Percentiles rank a stretch among this genome's conserved stretches.
These are phyloP conservation scores for Aspergillus puulaauensis DNA, from an alignment of 2,329 filamentous ascomycete species.

Conservation along the genomic window DNA sequence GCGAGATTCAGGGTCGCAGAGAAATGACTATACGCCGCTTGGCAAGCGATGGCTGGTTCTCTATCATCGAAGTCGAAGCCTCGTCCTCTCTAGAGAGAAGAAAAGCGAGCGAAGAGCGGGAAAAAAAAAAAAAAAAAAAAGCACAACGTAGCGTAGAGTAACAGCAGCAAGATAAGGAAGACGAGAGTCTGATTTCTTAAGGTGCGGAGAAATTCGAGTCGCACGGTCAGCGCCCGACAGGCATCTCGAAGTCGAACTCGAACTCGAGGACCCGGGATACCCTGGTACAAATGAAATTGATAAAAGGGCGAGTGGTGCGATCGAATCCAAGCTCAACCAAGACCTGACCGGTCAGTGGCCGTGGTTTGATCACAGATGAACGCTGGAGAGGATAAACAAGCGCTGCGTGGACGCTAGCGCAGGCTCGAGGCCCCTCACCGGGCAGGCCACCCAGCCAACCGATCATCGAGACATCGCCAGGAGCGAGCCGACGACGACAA, in stretches of 20 bases:
- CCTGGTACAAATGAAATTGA: slow-evolving; percentile 2
- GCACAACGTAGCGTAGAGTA: neutral
- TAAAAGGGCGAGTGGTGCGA: slow-evolving; percentile 6
- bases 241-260: slow-evolving; percentile 7
- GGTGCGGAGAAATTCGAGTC: neutral
- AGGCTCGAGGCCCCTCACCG: slow-evolving; percentile 7
- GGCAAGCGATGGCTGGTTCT: neutral
- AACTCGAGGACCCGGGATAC: neutral
- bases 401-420: slow-evolving; percentile 8
- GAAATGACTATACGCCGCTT: neutral
- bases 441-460: slow-evolving; percentile 5
- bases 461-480: neutral
- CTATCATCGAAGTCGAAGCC: slow-evolving; percentile 17
- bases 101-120: no score
- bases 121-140: neutral
- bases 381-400: slow-evolving; percentile 7
- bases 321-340: neutral
- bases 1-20: neutral
- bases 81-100: neutral
- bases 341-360: neutral
- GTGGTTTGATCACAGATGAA: slow-evolving; percentile 10
- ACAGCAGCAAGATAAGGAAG: neutral
- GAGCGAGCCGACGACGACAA: neutral
- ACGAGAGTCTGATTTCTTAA: neutral
- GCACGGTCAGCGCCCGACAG: slow-evolving; percentile 5